A percentile compares a stretch with the other conserved stretches of the same genome.
phyloP scores from a whole-genome alignment of 345 rosid genomes.

The Eucalyptus marginata region DNA sequence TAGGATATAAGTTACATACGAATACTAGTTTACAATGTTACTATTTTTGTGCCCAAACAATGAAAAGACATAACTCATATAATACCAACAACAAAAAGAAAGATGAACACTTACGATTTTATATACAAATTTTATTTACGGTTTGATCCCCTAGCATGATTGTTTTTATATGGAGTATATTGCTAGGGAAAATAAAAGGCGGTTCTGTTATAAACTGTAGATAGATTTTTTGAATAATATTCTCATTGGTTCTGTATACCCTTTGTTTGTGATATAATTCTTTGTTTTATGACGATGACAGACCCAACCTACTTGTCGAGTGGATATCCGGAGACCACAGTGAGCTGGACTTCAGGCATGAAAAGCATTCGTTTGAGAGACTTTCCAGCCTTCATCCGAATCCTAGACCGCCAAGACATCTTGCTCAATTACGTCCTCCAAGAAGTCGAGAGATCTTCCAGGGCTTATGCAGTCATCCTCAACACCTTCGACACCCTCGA shows the following conservation, averaged over 20 bases:
- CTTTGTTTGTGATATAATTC: neutral
- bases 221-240: too few relatives aligned
- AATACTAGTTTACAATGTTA: neutral
- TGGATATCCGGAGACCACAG: slow-evolving; percentile 6
- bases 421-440: slow-evolving; percentile 1
- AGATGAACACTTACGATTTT: too few relatives aligned
- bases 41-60: neutral
- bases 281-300: neutral
- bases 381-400: slow-evolving; percentile 7
- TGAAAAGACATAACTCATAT: neutral
- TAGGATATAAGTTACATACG: neutral
- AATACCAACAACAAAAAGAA: neutral
- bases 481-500: slow-evolving; percentile 28
- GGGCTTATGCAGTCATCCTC: slow-evolving; percentile 12
- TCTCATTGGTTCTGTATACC: too few relatives aligned
- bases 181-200: too few relatives aligned
- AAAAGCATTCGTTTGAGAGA: slow-evolving; percentile 12
- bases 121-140: too few relatives aligned
- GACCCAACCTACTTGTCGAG: neutral
- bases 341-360: slow-evolving; percentile 28
- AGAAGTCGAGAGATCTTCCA: slow-evolving; percentile 3
- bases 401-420: slow-evolving; percentile 9
- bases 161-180: too few relatives aligned
- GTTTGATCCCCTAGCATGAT: too few relatives aligned
- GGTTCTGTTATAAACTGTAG: too few relatives aligned